phyloP scores from a whole-genome alignment of 495 filamentous ascomycete species.

The Pseudoneurospora amorphoporcata region DNA sequence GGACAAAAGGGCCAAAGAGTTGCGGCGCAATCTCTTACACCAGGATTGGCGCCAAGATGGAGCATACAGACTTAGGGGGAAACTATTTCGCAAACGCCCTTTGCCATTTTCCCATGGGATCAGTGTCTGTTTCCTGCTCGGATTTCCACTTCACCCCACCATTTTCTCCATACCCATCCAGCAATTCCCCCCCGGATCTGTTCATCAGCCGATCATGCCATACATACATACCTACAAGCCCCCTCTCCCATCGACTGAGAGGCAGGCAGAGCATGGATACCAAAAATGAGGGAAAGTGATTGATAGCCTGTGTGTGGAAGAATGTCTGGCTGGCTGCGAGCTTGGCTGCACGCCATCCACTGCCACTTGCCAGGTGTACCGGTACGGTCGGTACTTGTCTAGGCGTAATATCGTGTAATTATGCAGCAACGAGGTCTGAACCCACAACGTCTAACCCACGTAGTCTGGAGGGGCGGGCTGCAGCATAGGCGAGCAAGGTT shows the following conservation, averaged over 20 bases:
- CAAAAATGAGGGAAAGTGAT: background rate
- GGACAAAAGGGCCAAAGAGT: background rate
- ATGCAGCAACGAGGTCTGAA: constrained; percentile 6
- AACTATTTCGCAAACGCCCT: background rate
- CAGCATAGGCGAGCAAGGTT: background rate
- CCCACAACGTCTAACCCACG: background rate
- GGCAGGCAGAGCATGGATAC: background rate
- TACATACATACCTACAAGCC: background rate
- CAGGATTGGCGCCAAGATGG: background rate
- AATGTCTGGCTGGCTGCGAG: background rate
- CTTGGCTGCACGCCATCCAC: background rate
- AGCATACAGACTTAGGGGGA: background rate
- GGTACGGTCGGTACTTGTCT: constrained; percentile 2
- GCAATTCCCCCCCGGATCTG: background rate
- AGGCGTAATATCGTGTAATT: constrained; percentile 4
- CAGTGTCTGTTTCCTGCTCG: background rate
- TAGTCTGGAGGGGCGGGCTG: constrained; percentile 9
- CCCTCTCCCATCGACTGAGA: background rate
- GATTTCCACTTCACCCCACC: background rate
- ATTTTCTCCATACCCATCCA: background rate
- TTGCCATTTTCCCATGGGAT: background rate
- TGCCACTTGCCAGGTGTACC: background rate
- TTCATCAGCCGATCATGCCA: background rate
- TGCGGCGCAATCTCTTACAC: background rate
- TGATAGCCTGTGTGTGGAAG: background rate